These are phyloP conservation scores for Choiromyces venosus DNA, from an alignment of 495 filamentous ascomycete genomes.

Conservation along the genomic window DNA sequence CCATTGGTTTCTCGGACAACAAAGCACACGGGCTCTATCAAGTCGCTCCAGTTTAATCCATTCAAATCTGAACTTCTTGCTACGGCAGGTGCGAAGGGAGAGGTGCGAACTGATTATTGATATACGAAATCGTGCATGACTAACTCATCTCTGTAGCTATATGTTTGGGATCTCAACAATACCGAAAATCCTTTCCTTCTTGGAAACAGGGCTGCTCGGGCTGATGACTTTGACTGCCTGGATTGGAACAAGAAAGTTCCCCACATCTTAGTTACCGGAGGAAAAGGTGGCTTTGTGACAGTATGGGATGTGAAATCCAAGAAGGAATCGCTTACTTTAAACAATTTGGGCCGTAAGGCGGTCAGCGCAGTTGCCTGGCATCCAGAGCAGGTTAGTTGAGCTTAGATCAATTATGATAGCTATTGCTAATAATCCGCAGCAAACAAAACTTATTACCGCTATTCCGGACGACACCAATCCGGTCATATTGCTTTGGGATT, in stretches of 20 bases:
- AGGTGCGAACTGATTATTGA: conserved; percentile 46
- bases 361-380: conserved; percentile 97
- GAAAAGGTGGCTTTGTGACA: conserved; percentile 89
- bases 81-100: conserved; percentile 87
- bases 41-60: conserved; percentile 97
- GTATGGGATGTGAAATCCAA: conserved; percentile 98
- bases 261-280: conserved; percentile 92
- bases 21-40: conserved; percentile 89
- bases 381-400: conserved; percentile 57
- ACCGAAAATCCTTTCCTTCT: conserved; percentile 78
- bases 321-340: conserved; percentile 90
- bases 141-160: conserved; percentile 88
- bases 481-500: conserved; percentile 85
- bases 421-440: neutral
- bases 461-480: conserved; percentile 88
- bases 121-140: conserved; percentile 32
- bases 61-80: conserved; percentile 83
- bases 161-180: conserved; percentile 89
- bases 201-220: conserved; percentile 76
- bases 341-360: conserved; percentile 83
- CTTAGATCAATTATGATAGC: conserved; percentile 31
- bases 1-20: conserved; percentile 78
- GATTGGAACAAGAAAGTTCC: conserved; percentile 99
- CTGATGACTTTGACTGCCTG: conserved; percentile 88
- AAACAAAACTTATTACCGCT: conserved; percentile 83